Percentiles rank a stretch among this genome's conserved stretches.
Conservation (phyloP, 2,329 filamentous ascomycete genomes). For the Ophidiomyces ophidiicola region DNA sequence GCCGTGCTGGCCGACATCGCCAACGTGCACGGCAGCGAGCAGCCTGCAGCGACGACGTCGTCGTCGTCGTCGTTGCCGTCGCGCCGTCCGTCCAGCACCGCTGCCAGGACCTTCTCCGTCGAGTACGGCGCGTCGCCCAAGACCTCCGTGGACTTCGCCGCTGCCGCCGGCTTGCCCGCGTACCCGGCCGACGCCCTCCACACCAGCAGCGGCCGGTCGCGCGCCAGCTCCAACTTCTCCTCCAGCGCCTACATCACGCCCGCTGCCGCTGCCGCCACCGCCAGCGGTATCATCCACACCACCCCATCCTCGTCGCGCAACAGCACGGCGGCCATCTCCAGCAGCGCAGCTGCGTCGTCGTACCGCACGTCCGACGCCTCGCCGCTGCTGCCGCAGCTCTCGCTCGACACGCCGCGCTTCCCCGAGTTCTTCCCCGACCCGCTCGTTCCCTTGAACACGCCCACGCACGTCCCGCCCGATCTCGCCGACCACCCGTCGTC, state of each 20-base stretch:
- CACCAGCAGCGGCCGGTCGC: conserved; percentile 41
- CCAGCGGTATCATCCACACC: too few relatives aligned
- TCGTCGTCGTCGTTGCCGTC: conserved; percentile 33
- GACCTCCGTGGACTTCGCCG: conserved; percentile 53
- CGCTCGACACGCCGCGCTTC: conserved; percentile 36
- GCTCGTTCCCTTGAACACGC: conserved; percentile 17
- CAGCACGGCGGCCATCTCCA: conserved; percentile 40
- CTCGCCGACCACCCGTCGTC: conserved; percentile 23
- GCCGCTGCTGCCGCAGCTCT: conserved; percentile 32
- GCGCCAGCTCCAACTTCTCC: conserved; percentile 45
- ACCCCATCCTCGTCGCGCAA: conserved; percentile 48
- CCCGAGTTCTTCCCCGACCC: conserved; percentile 29
- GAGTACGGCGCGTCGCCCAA: conserved; percentile 52
- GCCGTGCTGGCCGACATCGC: conserved; percentile 47
- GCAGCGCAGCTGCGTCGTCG: conserved; percentile 10
- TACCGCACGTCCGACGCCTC: conserved; percentile 19
- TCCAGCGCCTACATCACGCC: too few relatives aligned
- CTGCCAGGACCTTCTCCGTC: conserved; percentile 46
- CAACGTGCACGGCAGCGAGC: conserved; percentile 46
- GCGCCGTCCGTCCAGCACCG: conserved; percentile 39
- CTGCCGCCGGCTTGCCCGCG: conserved; percentile 46
- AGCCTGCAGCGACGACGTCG: too few relatives aligned
- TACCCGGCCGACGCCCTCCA: conserved; percentile 53
- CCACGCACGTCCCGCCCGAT: conserved; percentile 16
- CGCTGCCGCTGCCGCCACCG: too few relatives aligned